phyloP scores from a whole-genome alignment of 2,329 filamentous ascomycete species.

The Nigrospora oryzae region DNA sequence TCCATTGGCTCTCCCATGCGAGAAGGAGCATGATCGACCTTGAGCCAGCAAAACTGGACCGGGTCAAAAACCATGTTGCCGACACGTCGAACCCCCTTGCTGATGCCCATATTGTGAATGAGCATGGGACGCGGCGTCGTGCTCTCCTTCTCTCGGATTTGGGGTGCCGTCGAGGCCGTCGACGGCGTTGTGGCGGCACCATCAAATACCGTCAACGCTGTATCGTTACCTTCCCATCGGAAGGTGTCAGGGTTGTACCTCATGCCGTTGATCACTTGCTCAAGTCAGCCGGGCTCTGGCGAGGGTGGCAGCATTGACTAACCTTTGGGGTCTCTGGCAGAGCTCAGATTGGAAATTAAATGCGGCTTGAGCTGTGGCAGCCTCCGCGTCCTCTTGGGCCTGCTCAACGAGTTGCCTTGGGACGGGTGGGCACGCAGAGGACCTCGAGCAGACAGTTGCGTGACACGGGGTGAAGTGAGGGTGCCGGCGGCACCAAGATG shows the following conservation, averaged over 20 bases:
- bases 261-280: slow-evolving; percentile 76
- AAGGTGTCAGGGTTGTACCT: slow-evolving; percentile 82
- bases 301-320: slow-evolving; percentile 23
- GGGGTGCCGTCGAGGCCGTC: slow-evolving; percentile 33
- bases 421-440: slow-evolving; percentile 34
- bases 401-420: slow-evolving; percentile 24
- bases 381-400: slow-evolving; percentile 49
- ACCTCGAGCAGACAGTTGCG: slow-evolving; percentile 41
- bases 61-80: slow-evolving; percentile 99
- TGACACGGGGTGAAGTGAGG: slow-evolving; percentile 44
- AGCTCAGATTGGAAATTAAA: slow-evolving; percentile 76
- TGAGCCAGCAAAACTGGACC: slow-evolving; percentile 95
- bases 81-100: slow-evolving; percentile 84
- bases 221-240: slow-evolving; percentile 95
- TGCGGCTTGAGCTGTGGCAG: slow-evolving; percentile 66
- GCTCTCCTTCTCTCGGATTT: slow-evolving; percentile 46
- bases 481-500: slow-evolving; percentile 34
- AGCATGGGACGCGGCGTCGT: slow-evolving; percentile 63
- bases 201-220: slow-evolving; percentile 72
- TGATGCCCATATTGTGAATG: slow-evolving; percentile 81
- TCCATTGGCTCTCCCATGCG: slow-evolving; percentile 51
- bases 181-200: slow-evolving; percentile 46
- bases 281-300: neutral
- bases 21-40: slow-evolving; percentile 49
- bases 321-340: slow-evolving; percentile 73